Conservation (phyloP, 495 filamentous ascomycete genomes). For the Lasiosphaeria miniovina region DNA sequence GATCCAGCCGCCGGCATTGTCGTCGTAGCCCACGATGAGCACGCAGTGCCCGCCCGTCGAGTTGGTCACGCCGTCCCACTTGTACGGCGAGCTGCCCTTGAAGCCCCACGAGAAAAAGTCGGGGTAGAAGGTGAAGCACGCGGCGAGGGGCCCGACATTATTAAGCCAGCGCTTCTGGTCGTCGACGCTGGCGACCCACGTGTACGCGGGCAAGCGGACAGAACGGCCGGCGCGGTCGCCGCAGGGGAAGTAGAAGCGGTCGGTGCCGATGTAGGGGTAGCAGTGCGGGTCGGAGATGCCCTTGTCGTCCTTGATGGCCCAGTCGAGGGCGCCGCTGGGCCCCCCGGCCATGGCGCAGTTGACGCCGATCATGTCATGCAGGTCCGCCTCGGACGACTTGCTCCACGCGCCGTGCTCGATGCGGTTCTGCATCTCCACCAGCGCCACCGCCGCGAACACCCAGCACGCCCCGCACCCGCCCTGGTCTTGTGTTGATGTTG, state of each 20-base stretch:
- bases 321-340: background rate
- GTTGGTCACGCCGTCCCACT: slow-evolving; percentile 9
- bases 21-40: slow-evolving; percentile 22
- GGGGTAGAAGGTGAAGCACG: slow-evolving; percentile 16
- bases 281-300: slow-evolving; percentile 22
- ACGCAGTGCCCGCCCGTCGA: slow-evolving; percentile 19
- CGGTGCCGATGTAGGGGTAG: slow-evolving; percentile 16
- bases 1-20: slow-evolving; percentile 20
- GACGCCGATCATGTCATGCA: slow-evolving; percentile 19
- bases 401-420: slow-evolving; percentile 25
- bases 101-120: slow-evolving; percentile 17
- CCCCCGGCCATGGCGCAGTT: slow-evolving; percentile 14
- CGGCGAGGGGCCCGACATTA: slow-evolving; percentile 21
- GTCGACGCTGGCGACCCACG: slow-evolving; percentile 14
- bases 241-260: slow-evolving; percentile 12
- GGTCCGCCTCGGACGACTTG: slow-evolving; percentile 23
- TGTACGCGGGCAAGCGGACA: slow-evolving; percentile 6
- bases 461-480: slow-evolving; percentile 23
- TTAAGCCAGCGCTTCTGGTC: slow-evolving; percentile 25
- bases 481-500: slow-evolving; percentile 12
- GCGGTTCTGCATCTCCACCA: slow-evolving; percentile 21
- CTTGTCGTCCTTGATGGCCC: background rate
- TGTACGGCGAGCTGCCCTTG: slow-evolving; percentile 2
- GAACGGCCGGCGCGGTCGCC: slow-evolving; percentile 15
- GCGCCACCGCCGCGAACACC: slow-evolving; percentile 21